Conservation (phyloP, 2,329 filamentous ascomycete genomes). For the Neoscytalidium dimidiatum region DNA sequence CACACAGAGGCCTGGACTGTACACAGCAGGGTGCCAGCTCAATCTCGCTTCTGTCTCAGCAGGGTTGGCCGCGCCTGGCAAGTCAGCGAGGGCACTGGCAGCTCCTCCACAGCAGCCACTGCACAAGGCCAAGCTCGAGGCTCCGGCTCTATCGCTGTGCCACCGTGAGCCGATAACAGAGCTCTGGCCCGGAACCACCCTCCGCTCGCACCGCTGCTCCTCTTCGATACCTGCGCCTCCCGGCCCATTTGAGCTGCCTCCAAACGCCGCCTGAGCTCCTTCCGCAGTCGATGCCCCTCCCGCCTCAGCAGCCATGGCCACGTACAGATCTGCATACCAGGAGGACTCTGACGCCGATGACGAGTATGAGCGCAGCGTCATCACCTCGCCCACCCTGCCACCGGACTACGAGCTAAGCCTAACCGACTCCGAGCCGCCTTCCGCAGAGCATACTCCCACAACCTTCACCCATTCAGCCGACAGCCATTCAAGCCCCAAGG, state of each 20-base stretch:
- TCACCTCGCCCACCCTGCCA: conserved; percentile 65
- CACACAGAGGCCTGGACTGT: conserved; percentile 13
- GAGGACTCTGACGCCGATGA: conserved; percentile 80
- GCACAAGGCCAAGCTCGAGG: conserved; percentile 13
- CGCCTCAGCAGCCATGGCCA: conserved; percentile 13
- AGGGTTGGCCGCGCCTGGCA: conserved; percentile 17
- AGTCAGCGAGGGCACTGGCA: conserved; percentile 10
- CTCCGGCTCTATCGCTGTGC: conserved; percentile 14
- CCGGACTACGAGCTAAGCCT: conserved; percentile 69
- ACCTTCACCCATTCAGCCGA: conserved; percentile 70
- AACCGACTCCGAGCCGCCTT: conserved; percentile 71
- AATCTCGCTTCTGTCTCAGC: conserved; percentile 22
- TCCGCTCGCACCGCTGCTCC: not conserved
- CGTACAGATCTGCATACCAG: conserved; percentile 60
- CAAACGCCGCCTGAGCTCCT: conserved; percentile 8
- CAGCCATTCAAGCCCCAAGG: conserved; percentile 69
- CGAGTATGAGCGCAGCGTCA: conserved; percentile 76
- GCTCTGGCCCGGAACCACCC: not conserved
- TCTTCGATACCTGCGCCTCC: not conserved
- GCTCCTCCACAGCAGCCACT: conserved; percentile 16
- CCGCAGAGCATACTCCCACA: conserved; percentile 75
- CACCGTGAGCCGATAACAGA: conserved; percentile 13
- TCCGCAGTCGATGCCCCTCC: conserved; percentile 19
- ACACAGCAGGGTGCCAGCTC: conserved; percentile 16
- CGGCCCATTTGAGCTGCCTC: not conserved